Conservation (phyloP, 257 asterid species). For the Plantago major region DNA sequence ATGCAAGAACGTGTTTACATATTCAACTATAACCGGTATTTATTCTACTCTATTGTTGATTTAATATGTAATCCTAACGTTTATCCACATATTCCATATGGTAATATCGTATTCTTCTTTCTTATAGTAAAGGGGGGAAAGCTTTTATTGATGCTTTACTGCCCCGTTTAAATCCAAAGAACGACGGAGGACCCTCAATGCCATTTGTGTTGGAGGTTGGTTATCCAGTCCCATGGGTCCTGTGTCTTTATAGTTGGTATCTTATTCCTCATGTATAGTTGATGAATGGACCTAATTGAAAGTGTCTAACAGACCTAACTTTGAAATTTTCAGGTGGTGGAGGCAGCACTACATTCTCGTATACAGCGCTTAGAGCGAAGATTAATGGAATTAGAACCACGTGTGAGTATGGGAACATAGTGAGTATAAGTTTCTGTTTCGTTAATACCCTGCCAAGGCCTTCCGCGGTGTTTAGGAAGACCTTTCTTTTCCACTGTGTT, state of each 20-base stretch:
- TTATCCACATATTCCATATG: constrained; percentile 7
- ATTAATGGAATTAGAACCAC: constrained; percentile 88
- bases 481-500: neutral
- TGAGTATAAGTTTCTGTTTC: constrained; percentile 22
- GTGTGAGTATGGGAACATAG: constrained; percentile 62
- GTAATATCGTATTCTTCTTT: constrained; percentile 23
- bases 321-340: constrained; percentile 74
- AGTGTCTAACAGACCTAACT: constrained; percentile 22
- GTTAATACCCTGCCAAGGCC: constrained; percentile 1
- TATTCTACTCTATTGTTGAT: too few species aligned
- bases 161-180: constrained; percentile 85
- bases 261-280: constrained; percentile 6
- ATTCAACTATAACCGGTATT: constrained; percentile 92
- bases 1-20: constrained; percentile 84
- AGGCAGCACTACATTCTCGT: constrained; percentile 94
- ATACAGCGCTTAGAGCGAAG: constrained; percentile 77
- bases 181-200: constrained; percentile 77
- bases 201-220: constrained; percentile 94
- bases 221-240: constrained; percentile 7
- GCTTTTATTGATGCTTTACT: constrained; percentile 87
- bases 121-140: constrained; percentile 80
- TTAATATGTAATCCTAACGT: constrained; percentile 10
- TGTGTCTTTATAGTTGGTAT: neutral
- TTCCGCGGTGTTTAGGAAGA: neutral
- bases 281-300: constrained; percentile 17